Base-by-base conservation (phyloP, 2,329 filamentous ascomycete species). In the Hypoxylon sp. region DNA sequence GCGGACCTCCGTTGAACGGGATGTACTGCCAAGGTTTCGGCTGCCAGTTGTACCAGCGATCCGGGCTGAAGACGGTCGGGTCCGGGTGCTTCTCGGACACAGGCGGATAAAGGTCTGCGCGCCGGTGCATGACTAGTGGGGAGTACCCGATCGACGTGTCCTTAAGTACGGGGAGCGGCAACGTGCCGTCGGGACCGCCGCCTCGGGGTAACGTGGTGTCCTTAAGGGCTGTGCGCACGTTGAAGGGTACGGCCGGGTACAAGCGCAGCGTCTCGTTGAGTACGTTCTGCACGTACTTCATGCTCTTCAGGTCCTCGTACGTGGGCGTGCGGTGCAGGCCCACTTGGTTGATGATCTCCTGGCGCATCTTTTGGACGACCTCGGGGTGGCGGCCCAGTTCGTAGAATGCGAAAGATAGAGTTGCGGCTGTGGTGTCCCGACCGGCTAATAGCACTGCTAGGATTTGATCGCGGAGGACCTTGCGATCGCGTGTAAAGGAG, bases 361-460 rank as follows among this genome's bases (percentile, higher is more conserved):
- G 78, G 23, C 94, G 88, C 54, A 97, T 84, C 75, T 88, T 91
- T 55, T 81, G 77, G 2, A 93, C 86, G 2, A 88, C 84, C 1
- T 87, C 81, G 0, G 93, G 93, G 70, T 92, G 85, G 14, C 88
- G 87, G 37, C 90, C 87, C 1, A 97, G 84, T 78, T 97, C 93
- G 78, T 96, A 96, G 63, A 97, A 84, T 34, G 87, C 84, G 90
- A 93, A 97, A 0, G 89, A 91, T 0, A 97, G 84, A 0, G 92
- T 93, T 14, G 85, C 87, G 29, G 94, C 94, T 0, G 94, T 97
- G 12, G 94, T 97, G 78, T 97, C 94, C 39, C 92, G 87, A 11
- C 93, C 94, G 1, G 94, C 94, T 14, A 97, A 86, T 2, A 97
- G 86, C 9, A 97, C 87, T 46, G 91, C 90, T 14, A 96, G 86